Conservation (phyloP, 345 rosid genomes). For the Hypericum perforatum region DNA sequence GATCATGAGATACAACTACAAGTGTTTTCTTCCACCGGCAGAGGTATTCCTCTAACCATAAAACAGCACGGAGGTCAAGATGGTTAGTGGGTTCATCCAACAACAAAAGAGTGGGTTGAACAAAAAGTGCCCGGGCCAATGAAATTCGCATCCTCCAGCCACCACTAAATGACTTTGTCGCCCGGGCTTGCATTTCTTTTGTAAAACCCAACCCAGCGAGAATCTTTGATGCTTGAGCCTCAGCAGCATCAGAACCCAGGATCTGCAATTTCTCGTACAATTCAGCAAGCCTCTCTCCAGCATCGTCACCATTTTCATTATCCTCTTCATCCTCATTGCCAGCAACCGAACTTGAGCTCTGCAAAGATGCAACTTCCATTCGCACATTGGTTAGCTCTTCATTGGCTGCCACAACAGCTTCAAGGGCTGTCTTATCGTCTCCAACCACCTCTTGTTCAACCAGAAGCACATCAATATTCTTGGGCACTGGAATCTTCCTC, state of each 20-base stretch:
- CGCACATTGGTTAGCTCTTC: conserved; percentile 66
- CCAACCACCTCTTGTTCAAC: conserved; percentile 95
- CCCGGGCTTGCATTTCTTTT: conserved; percentile 76
- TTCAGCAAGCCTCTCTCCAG: conserved; percentile 78
- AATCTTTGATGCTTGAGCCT: conserved; percentile 90
- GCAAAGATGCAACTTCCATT: conserved; percentile 56
- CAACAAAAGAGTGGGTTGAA: conserved; percentile 81
- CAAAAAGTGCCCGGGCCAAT: conserved; percentile 86
- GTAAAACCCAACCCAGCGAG: conserved; percentile 93
- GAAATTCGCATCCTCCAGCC: conserved; percentile 99
- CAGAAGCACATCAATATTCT: conserved; percentile 86
- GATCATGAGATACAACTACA: conserved; percentile 91
- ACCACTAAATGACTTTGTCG: conserved; percentile 83
- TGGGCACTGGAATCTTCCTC: conserved; percentile 96
- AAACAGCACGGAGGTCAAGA: conserved; percentile 88
- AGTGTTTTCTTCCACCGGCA: conserved; percentile 89
- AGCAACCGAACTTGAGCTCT: conserved; percentile 27
- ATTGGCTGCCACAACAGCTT: conserved; percentile 87
- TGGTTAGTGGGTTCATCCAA: conserved; percentile 98
- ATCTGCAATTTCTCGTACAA: conserved; percentile 78
- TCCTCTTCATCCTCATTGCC: conserved; percentile 24
- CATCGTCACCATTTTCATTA: conserved; percentile 38
- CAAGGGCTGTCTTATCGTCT: conserved; percentile 70
- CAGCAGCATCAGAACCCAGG: conserved; percentile 90
- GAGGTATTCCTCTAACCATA: conserved; percentile 89